Evolutionary conservation across 176 grass and related monocot genomes (phyloP).

Genomic region (Musa itinerans): DNA sequence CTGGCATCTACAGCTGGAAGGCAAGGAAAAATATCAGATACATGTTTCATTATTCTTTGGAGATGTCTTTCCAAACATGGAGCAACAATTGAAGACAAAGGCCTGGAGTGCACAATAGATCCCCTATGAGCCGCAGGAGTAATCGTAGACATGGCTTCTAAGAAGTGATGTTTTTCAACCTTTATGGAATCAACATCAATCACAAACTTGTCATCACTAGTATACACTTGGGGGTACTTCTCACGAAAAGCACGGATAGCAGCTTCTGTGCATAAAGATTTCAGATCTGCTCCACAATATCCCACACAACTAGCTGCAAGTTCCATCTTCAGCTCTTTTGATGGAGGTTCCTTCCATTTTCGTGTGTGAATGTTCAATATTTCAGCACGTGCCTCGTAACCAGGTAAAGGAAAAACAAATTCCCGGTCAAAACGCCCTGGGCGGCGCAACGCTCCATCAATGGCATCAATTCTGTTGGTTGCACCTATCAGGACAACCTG

Average conservation of each 20-base stretch:
- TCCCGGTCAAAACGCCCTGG: constrained; percentile 98
- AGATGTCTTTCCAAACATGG: constrained; percentile 86
- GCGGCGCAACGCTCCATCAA: constrained; percentile 93
- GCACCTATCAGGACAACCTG: constrained; percentile 99
- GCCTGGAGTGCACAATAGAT: constrained; percentile 81
- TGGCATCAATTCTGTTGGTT: constrained; percentile 97
- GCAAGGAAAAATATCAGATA: constrained; percentile 82
- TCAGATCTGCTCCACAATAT: constrained; percentile 97
- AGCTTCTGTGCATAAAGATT: constrained; percentile 95
- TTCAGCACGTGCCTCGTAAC: constrained; percentile 82
- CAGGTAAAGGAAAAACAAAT: constrained; percentile 93
- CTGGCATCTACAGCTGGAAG: constrained; percentile 53
- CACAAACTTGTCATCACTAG: constrained; percentile 94
- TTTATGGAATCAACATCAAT: constrained; percentile 89
- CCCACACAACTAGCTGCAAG: constrained; percentile 96
- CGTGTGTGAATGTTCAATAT: constrained; percentile 96
- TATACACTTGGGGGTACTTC: constrained; percentile 99
- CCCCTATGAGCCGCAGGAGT: constrained; percentile 93
- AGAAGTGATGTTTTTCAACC: constrained; percentile 83
- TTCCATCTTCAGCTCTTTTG: constrained; percentile 73
- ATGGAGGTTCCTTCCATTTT: constrained; percentile 92
- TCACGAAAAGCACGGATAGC: constrained; percentile 93
- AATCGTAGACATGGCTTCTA: constrained; percentile 98
- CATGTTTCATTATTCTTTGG: constrained; percentile 66
- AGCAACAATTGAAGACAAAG: constrained; percentile 62